Evolutionary conservation across 2,329 filamentous ascomycete genomes (phyloP).

Genomic region (Cryphonectria carpinicola): DNA sequence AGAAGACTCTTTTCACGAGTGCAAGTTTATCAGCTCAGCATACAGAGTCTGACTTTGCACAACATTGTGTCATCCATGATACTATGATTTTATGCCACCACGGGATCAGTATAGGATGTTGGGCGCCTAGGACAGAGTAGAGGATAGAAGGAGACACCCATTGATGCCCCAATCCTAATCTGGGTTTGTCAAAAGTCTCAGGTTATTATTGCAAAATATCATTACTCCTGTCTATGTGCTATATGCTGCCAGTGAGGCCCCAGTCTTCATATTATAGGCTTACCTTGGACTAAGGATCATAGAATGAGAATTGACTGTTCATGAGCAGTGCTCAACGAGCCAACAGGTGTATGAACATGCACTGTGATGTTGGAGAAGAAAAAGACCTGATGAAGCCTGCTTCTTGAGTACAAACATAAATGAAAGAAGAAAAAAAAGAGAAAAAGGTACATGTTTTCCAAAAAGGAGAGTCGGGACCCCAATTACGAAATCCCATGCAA

Average conservation of each 20-base stretch:
- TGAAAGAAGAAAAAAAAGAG: no score
- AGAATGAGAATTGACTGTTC: neutral
- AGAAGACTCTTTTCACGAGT: neutral
- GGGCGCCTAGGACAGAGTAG: neutral
- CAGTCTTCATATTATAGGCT: neutral
- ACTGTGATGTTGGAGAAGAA: neutral
- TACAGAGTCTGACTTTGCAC: no score
- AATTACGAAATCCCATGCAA: no score
- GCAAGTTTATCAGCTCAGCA: neutral
- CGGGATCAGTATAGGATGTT: neutral
- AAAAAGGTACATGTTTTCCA: no score
- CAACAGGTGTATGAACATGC: neutral
- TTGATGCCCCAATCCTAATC: neutral
- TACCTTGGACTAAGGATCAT: neutral
- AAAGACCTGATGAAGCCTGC: neutral
- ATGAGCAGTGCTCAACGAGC: neutral
- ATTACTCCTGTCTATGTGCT: neutral
- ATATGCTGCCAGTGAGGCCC: neutral
- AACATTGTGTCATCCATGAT: neutral
- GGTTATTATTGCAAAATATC: neutral
- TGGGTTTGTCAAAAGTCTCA: neutral
- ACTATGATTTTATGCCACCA: neutral
- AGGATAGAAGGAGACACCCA: neutral
- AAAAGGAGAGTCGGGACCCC: no score
- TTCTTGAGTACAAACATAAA: neutral